Evolutionary conservation across 2,329 filamentous ascomycete species (phyloP).

Genomic region (Cytospora schulzeri): DNA sequence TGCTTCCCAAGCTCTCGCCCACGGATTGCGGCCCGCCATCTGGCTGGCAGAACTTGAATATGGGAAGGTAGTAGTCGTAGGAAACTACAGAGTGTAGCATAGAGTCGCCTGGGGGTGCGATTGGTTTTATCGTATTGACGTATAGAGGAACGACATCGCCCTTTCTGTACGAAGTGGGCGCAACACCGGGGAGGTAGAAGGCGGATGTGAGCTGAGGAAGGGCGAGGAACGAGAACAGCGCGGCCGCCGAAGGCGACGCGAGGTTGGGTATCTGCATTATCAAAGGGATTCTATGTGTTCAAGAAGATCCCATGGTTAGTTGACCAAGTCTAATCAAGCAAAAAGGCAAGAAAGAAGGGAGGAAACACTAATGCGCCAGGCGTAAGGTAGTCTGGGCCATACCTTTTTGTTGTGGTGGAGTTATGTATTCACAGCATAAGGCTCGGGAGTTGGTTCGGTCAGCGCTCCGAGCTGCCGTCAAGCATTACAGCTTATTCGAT

Average conservation of each 20-base stretch:
- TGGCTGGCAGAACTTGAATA: constrained; percentile 87
- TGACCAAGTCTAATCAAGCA: background rate
- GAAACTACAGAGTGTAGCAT: constrained; percentile 90
- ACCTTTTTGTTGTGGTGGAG: background rate
- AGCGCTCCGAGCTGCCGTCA: background rate
- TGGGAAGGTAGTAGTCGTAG: constrained; percentile 91
- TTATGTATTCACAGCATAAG: background rate
- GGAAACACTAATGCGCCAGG: background rate
- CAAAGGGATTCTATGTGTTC: background rate
- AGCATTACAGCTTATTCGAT: background rate
- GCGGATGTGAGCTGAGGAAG: constrained; percentile 62
- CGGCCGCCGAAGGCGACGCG: constrained; percentile 51
- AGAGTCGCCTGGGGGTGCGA: constrained; percentile 74
- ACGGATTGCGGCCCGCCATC: constrained; percentile 75
- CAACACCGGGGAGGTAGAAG: constrained; percentile 96
- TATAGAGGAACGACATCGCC: constrained; percentile 82
- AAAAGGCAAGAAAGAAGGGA: background rate
- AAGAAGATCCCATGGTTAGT: background rate
- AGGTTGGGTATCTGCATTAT: constrained; percentile 49
- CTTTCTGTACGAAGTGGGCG: constrained; percentile 85
- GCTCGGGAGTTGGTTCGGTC: background rate
- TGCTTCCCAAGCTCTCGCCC: constrained; percentile 90
- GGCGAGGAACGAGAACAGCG: constrained; percentile 53
- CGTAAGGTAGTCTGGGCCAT: background rate
- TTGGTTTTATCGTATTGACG: constrained; percentile 90